Conservation (phyloP, 2,329 filamentous ascomycete species). For the Aspergillus sp. region DNA sequence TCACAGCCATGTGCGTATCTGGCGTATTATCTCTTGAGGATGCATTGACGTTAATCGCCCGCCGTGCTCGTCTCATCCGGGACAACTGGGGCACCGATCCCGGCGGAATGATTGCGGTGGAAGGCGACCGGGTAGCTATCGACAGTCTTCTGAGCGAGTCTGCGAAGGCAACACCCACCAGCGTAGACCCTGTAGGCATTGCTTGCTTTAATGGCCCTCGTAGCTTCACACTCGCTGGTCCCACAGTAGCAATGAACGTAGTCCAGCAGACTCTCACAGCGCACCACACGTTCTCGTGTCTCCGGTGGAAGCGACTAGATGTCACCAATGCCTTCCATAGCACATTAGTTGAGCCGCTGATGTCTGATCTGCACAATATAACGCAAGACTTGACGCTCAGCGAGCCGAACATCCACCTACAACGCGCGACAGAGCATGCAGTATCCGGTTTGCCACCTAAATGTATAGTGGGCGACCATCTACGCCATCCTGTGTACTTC, state of each 20-base stretch:
- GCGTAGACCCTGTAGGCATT: constrained; percentile 21
- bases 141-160: constrained; percentile 1
- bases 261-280: constrained; percentile 16
- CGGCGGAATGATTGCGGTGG: constrained; percentile 37
- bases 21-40: constrained; percentile 34
- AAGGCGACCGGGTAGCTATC: constrained; percentile 28
- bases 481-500: constrained; percentile 50
- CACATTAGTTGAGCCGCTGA: constrained; percentile 40
- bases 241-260: constrained; percentile 17
- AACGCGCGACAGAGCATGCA: constrained; percentile 22
- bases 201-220: constrained; percentile 28
- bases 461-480: constrained; percentile 26
- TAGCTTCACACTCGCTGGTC: constrained; percentile 26
- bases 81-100: constrained; percentile 35
- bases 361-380: constrained; percentile 28
- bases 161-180: neutral
- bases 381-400: constrained; percentile 33
- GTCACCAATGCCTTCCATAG: constrained; percentile 56
- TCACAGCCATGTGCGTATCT: constrained; percentile 38
- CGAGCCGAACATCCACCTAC: constrained; percentile 32
- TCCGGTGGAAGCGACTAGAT: constrained; percentile 43
- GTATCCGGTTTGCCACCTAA: neutral
- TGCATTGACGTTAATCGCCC: constrained; percentile 31
- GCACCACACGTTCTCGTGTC: neutral
- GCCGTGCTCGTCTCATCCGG: constrained; percentile 35